phyloP scores from a whole-genome alignment of 2,329 filamentous ascomycete genomes.

The Fusarium chlamydosporum region DNA sequence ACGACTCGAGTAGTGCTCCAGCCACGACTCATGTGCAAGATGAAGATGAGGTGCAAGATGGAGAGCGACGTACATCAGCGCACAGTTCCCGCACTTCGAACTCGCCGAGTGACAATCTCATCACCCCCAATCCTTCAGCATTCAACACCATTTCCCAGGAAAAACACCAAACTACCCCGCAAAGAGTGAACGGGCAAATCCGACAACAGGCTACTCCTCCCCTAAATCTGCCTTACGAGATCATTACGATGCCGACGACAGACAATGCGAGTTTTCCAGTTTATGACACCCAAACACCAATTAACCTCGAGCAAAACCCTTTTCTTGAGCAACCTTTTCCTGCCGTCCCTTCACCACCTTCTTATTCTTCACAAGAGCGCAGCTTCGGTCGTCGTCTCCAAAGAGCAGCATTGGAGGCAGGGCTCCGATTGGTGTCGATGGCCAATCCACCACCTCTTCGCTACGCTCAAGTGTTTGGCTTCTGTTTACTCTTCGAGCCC shows the following conservation, averaged over 20 bases:
- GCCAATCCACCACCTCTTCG: constrained; percentile 62
- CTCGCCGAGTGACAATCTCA: constrained; percentile 17
- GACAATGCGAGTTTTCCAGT: constrained; percentile 69
- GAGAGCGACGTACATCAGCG: constrained; percentile 17
- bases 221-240: constrained; percentile 58
- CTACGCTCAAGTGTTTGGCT: constrained; percentile 74
- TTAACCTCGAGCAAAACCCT: constrained; percentile 38
- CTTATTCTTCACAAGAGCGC: constrained; percentile 73
- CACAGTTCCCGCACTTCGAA: constrained; percentile 21
- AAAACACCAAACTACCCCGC: constrained; percentile 28
- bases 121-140: neutral
- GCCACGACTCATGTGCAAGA: constrained; percentile 2
- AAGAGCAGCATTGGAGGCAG: constrained; percentile 74
- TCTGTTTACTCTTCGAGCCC: constrained; percentile 74
- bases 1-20: constrained; percentile 14
- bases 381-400: constrained; percentile 80
- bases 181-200: constrained; percentile 16
- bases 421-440: constrained; percentile 69
- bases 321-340: constrained; percentile 51
- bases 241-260: constrained; percentile 65
- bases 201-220: constrained; percentile 42
- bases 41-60: neutral
- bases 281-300: constrained; percentile 41
- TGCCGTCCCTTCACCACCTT: constrained; percentile 61
- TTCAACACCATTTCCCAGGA: neutral